Base-by-base conservation (phyloP, 2,329 filamentous ascomycete species). In the Pyrenochaeta sp. region DNA sequence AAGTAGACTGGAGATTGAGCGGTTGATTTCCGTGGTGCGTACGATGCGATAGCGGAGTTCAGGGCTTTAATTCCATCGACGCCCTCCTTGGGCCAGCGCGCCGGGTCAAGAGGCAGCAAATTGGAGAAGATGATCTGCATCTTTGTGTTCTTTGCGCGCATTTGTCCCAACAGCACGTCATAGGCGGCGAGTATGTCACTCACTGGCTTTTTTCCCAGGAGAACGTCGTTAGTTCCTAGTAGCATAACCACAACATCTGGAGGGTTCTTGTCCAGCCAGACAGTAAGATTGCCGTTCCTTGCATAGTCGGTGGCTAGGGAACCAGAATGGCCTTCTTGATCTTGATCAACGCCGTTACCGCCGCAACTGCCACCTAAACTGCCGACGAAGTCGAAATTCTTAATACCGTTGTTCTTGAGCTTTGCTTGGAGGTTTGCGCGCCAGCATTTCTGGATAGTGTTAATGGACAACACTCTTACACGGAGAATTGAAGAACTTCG, bases 211-310 rank as follows among this genome's bases (percentile, higher is more conserved):
- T 75, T 71, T 50, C 72, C 73, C 25, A 72, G 70, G 67, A 78
- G 77, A 2, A 80, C 72, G 58, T 82, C 81, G 70, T 81, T 80
- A 12, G 79, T 80, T 4, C 78, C 79, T 1, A 83, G 68, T 59
- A 82, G 78, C 79, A 82, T 80, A 69, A 81, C 71, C 44, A 82
- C 75, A n/a, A 82, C 69, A 57, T 82, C 79, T 0, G 80, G 78
- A 2, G 73, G 71, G 9, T 78, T 72, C 25, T 68, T 58, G 2
- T 71, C 59, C 9, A 83, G 69, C 79, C 79, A 82, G 19, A 62
- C 67, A 0, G 71, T 69, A 3, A 82, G 74, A 48, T 76, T 72
- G 30, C 77, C 76, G 32, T 79, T 70, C 22, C 68, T 64, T 2
- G 75, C 78, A 47, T 79, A 80, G 32, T 76, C 74, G 12, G 75